These are phyloP conservation scores for Tricholoma bakamatsutake DNA, from an alignment of 768 basidiomycete species.

Conservation along the genomic window DNA sequence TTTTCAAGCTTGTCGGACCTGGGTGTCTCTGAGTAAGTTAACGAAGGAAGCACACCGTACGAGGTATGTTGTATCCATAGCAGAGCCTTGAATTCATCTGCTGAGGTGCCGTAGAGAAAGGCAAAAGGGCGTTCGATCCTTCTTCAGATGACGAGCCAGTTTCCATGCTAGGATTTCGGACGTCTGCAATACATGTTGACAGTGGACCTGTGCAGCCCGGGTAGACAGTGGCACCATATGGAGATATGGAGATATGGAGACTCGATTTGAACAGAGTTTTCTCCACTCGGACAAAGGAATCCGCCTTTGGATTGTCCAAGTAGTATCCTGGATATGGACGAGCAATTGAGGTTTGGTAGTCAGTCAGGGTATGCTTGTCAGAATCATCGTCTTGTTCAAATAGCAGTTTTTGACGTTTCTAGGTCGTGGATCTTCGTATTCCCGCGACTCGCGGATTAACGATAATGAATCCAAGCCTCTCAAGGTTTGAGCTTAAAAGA, in stretches of 20 bases:
- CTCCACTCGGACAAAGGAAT: constrained; percentile 37
- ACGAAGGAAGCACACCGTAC: constrained; percentile 28
- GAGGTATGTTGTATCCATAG: constrained; percentile 47
- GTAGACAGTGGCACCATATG: too few relatives aligned
- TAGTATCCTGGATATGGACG: constrained; percentile 32
- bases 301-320: constrained; percentile 28
- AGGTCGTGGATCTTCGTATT: constrained; percentile 20
- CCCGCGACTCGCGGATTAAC: constrained; percentile 27
- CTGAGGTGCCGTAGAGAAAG: constrained; percentile 19
- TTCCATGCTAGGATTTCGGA: neutral
- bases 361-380: constrained; percentile 6
- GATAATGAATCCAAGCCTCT: constrained; percentile 22
- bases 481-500: neutral
- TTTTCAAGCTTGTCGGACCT: constrained; percentile 42
- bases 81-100: constrained; percentile 45
- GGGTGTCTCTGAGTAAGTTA: neutral
- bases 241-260: neutral
- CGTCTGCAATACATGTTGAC: neutral
- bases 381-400: constrained; percentile 20
- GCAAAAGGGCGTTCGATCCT: constrained; percentile 28
- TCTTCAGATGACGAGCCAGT: constrained; percentile 7
- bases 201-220: neutral
- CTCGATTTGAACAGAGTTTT: constrained; percentile 45
- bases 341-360: constrained; percentile 5
- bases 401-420: constrained; percentile 21